phyloP scores from a whole-genome alignment of 192 early-diverging fungal genomes.

The Entophlyctis luteolus region DNA sequence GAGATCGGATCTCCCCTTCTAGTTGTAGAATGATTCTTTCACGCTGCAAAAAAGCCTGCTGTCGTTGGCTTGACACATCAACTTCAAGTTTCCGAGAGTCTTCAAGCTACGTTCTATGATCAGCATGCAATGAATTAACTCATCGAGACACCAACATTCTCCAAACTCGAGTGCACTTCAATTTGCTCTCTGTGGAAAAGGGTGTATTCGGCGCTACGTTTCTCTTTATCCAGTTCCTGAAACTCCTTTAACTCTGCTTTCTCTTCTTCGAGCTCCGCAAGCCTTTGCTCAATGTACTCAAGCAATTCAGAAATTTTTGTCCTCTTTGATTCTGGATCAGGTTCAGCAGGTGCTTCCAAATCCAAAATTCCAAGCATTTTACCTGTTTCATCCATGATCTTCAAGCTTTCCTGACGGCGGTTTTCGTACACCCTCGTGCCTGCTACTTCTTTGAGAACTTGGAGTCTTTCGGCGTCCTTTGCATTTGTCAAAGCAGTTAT shows the following conservation, averaged over 20 bases:
- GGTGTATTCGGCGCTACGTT: slow-evolving; percentile 86
- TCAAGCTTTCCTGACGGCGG: slow-evolving; percentile 79
- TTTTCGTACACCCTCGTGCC: slow-evolving; percentile 95
- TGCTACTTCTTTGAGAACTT: slow-evolving; percentile 94
- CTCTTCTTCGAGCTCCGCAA: slow-evolving; percentile 87
- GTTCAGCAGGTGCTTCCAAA: background rate
- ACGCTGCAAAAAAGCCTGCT: slow-evolving; percentile 31
- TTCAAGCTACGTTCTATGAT: slow-evolving; percentile 18
- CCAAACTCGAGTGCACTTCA: slow-evolving; percentile 73
- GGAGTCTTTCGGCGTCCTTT: slow-evolving; percentile 84
- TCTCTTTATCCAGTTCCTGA: slow-evolving; percentile 78
- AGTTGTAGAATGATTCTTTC: slow-evolving; percentile 34
- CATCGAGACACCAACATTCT: no score
- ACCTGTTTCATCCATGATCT: slow-evolving; percentile 90
- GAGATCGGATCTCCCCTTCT: slow-evolving; percentile 49
- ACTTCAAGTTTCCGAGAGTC: slow-evolving; percentile 49
- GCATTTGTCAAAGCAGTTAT: slow-evolving; percentile 91
- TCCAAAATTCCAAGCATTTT: slow-evolving; percentile 6
- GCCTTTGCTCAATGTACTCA: slow-evolving; percentile 79
- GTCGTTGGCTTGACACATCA: slow-evolving; percentile 57
- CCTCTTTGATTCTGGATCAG: slow-evolving; percentile 64
- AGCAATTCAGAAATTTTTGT: slow-evolving; percentile 86
- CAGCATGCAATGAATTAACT: no score
- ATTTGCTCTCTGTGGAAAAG: slow-evolving; percentile 86
- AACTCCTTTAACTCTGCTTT: slow-evolving; percentile 89